Evolutionary conservation across 1,284 basidiomycete species (phyloP).

Genomic region (Cryptococcus amylolentus): DNA sequence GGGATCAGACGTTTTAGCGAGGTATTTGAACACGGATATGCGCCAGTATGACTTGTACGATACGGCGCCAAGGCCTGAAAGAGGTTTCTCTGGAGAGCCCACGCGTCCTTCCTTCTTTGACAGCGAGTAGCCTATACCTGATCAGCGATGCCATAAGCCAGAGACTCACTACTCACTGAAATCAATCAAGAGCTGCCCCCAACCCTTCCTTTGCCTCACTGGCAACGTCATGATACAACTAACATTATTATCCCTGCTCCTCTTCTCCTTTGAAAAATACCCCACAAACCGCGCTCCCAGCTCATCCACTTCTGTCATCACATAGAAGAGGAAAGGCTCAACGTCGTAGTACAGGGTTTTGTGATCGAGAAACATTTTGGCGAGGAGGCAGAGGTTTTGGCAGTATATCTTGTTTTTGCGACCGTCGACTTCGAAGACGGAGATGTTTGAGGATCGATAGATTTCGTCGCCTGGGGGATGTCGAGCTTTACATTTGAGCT

Average conservation of each 20-base stretch:
- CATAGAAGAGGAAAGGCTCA: slow-evolving; percentile 98
- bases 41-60: slow-evolving; percentile 97
- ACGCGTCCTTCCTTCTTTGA: slow-evolving; percentile 88
- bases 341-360: slow-evolving; percentile 99
- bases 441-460: slow-evolving; percentile 67
- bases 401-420: slow-evolving; percentile 99
- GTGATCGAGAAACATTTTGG: slow-evolving; percentile 99
- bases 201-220: slow-evolving; percentile 87
- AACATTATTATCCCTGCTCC: slow-evolving; percentile 91
- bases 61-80: slow-evolving; percentile 82
- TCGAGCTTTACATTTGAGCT: slow-evolving; percentile 91
- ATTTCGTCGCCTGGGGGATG: slow-evolving; percentile 99
- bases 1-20: slow-evolving; percentile 54
- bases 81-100: slow-evolving; percentile 88
- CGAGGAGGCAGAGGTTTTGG: slow-evolving; percentile 96
- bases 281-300: slow-evolving; percentile 91
- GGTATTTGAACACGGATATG: slow-evolving; percentile 78
- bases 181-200: slow-evolving; percentile 92
- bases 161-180: slow-evolving; percentile 69
- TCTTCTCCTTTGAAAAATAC: slow-evolving; percentile 99
- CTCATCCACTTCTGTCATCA: slow-evolving; percentile 89
- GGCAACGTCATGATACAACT: slow-evolving; percentile 99
- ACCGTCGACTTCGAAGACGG: slow-evolving; percentile 97
- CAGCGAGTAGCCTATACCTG: slow-evolving; percentile 77
- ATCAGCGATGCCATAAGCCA: background rate